A percentile compares a stretch with the other conserved stretches of the same genome.
Conservation (phyloP, 2,329 filamentous ascomycete species). For the Trichoderma sp. region DNA sequence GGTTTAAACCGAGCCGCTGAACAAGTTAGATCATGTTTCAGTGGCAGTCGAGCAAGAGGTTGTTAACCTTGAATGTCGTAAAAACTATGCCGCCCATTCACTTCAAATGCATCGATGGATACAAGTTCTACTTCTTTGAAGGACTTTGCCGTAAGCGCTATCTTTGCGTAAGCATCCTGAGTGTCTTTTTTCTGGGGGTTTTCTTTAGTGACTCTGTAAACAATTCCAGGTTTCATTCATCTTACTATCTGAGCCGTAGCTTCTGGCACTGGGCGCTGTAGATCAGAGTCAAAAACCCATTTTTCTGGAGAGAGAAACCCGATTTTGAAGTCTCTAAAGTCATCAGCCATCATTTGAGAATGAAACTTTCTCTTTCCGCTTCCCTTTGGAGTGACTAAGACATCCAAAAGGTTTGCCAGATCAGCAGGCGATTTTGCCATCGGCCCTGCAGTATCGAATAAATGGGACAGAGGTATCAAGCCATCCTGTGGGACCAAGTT, state of each 20-base stretch:
- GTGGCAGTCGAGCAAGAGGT: neutral
- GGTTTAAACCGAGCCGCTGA: neutral
- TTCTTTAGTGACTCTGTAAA: neutral
- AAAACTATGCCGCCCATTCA: neutral
- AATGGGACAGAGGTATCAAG: neutral
- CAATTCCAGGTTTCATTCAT: neutral
- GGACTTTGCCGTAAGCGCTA: neutral
- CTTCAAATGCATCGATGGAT: neutral
- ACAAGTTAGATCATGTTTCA: neutral
- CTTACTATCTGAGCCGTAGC: neutral
- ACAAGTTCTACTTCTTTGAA: neutral
- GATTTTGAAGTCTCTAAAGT: neutral
- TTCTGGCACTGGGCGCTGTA: neutral
- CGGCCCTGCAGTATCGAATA: neutral
- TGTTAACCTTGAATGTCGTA: neutral
- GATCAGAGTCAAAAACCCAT: neutral
- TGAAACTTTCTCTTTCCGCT: neutral
- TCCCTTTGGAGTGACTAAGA: neutral
- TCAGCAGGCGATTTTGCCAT: neutral
- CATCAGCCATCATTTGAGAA: neutral
- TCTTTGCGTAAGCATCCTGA: neutral
- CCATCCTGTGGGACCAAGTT: neutral
- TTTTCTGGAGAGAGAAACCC: neutral
- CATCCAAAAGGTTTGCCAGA: neutral
- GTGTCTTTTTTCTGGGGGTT: neutral